Base-by-base conservation (phyloP, 1,284 basidiomycete genomes). In the Polyporus tsugae region DNA sequence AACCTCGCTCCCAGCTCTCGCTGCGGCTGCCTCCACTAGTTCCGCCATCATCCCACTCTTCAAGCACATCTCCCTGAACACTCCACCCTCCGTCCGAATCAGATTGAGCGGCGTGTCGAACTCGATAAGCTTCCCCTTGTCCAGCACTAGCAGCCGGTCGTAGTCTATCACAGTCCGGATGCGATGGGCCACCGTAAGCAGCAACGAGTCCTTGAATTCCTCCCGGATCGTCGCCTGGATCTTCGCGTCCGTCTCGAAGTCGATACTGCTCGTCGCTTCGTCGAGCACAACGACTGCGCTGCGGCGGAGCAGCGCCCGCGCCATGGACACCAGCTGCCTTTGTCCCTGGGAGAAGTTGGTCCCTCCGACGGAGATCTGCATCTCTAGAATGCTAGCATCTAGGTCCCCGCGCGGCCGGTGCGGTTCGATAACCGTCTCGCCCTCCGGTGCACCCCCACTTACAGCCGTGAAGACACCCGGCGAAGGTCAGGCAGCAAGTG, bases 341-440 rank as follows among this genome's bases (percentile, higher is more conserved):
- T 97, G 94, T 5, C 95, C 95, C 69, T 93, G 92, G 2, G 92
- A 94, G 75, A 96, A 94, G 80, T 95, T 95, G 64, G 87, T 85
- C 4, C 95, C 95, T 0, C 93, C 93, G 0, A 92, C 85, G 0
- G 92, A 92, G 2, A 96, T 90, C 71, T 90, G 86, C 0, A 91
- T 91, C 42, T 92, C 88, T 13, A 96, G 84, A 0, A 86, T 86
- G 38, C 11, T 38, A 13, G 33, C n/a, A 19, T 36, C 35, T 19
- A 19, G 35, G 33, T 35, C 33, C 3, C 1, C 17, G 52, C 22
- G 46, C 13, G 22, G 46, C 10, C 52, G 0, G 25, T 29, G 22
- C 25, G 11, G 0, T 55, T 35, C 15, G 63, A 95, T 82, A 4
- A 82, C 82, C 4, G 84, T 82, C 76, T 87, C 89, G 19, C 77